Evolutionary conservation across 192 early-diverging fungal species (phyloP), one percentile per base, ranked within the genome.

Genomic region (Dispira parvispora): DNA sequence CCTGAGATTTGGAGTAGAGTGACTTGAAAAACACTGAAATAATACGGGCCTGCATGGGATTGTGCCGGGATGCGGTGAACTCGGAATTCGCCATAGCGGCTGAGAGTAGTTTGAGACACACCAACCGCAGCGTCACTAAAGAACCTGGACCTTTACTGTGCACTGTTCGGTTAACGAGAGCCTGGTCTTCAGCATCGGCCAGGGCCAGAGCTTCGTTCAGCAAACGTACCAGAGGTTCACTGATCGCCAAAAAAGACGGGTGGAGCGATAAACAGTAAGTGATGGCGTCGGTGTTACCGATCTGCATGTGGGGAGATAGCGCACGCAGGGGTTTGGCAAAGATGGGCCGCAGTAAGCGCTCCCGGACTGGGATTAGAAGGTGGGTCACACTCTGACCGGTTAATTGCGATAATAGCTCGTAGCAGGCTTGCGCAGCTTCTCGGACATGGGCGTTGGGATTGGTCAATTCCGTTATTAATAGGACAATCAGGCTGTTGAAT

Each of bases 11-110:
- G 65, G 88, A 85, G 66, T 99, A 97, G 26, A 99, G 73, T n/a
- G 88, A 90, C 73, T 96, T 98, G 83, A 99, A 98, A 68, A 99
- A 99, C 21, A 98, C 90, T 8, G 88, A 82, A 49, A 95, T 95
- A 44, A 99, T 97, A 46, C 93, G 84, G 9, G 87, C 82, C 26
- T 91, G 81, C 0, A 84, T 91, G 9, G 73, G 75, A n/a, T 75
- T 79, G 70, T 92, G 91, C 43, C 83, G 78, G 18, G 82, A 75
- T 8, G 76, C 75, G 43, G 76, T 71, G 68, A 97, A 89, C 63
- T 94, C 95, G 6, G 85, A 68, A 27, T 86, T 88, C 11, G 81
- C 81, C 92, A 99, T 95, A 2, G 93, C 94, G 2, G 92, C 84
- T 0, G 92, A 89, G 2, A 99, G 79, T 38, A 99, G 82, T 63